Evolutionary conservation across 2,329 filamentous ascomycete genomes (phyloP).

Genomic region (Geosmithia morbida): DNA sequence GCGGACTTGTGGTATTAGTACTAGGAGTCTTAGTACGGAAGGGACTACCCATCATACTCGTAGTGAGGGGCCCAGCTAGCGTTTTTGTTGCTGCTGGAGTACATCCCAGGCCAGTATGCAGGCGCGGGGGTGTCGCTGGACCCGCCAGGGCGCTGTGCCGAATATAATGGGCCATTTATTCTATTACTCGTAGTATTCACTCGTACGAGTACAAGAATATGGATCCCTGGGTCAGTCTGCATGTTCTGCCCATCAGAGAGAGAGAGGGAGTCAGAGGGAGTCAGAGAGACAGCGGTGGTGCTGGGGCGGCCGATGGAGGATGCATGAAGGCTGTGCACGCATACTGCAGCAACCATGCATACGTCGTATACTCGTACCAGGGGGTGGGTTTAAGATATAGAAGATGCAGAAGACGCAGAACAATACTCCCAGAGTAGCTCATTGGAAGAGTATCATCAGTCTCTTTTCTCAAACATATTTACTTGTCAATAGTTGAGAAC

Average conservation of each 20-base stretch:
- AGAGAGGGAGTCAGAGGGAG: too few relatives aligned
- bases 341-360: not conserved
- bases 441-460: too few relatives aligned
- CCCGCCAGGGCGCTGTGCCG: not conserved
- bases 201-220: slow-evolving; percentile 2
- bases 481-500: too few relatives aligned
- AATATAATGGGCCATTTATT: too few relatives aligned
- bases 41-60: not conserved
- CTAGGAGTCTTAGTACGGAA: not conserved
- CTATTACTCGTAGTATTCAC: not conserved
- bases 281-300: not conserved
- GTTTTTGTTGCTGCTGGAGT: too few relatives aligned
- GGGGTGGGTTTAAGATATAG: not conserved
- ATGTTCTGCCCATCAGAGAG: not conserved
- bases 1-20: slow-evolving; percentile 13
- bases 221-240: not conserved
- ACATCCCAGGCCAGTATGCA: too few relatives aligned
- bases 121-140: not conserved
- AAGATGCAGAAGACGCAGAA: too few relatives aligned
- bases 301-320: not conserved
- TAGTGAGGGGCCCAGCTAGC: slow-evolving; percentile 11
- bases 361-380: too few relatives aligned
- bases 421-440: too few relatives aligned
- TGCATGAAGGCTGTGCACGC: not conserved
- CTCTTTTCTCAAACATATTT: too few relatives aligned